These are phyloP conservation scores for Funneliformis geosporum DNA, from an alignment of 192 early-diverging fungal species.

Conservation along the genomic window DNA sequence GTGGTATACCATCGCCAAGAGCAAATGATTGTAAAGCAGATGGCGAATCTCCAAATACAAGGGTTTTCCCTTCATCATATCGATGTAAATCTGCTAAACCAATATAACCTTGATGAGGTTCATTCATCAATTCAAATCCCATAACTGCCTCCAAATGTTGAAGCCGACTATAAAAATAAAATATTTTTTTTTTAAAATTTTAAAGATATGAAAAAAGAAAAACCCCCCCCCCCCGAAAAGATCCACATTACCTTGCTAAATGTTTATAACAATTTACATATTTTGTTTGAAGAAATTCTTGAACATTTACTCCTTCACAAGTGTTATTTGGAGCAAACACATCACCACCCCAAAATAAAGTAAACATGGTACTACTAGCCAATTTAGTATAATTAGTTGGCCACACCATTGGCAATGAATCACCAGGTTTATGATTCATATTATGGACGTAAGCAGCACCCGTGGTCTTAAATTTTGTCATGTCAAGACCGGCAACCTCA, in stretches of 20 bases:
- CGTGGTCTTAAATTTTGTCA: constrained; percentile 70
- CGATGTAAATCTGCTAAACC: constrained; percentile 57
- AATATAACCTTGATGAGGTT: constrained; percentile 76
- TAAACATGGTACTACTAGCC: constrained; percentile 83
- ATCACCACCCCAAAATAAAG: constrained; percentile 77
- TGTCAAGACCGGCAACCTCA: constrained; percentile 76
- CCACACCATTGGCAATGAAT: constrained; percentile 64
- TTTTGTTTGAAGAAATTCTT: constrained; percentile 67
- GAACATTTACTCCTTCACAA: constrained; percentile 65
- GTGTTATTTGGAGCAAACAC: constrained; percentile 69
- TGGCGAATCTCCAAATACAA: constrained; percentile 73
- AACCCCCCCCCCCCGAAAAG: background rate
- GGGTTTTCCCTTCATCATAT: constrained; percentile 65
- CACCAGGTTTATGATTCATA: constrained; percentile 49
- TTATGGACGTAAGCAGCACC: constrained; percentile 83
- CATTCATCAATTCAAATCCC: constrained; percentile 83
- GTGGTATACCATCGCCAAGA: constrained; percentile 67
- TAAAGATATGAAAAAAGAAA: constrained; percentile 22
- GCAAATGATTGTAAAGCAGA: constrained; percentile 76
- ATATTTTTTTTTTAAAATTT: background rate
- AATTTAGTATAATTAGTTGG: constrained; percentile 89
- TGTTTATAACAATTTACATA: constrained; percentile 70
- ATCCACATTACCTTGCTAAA: constrained; percentile 57
- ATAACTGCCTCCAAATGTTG: constrained; percentile 63
- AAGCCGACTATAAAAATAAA: constrained; percentile 53